Evolutionary conservation across 2,329 filamentous ascomycete genomes (phyloP), one percentile per base, ranked within the genome.

Genomic region (Cercospora canescens): DNA sequence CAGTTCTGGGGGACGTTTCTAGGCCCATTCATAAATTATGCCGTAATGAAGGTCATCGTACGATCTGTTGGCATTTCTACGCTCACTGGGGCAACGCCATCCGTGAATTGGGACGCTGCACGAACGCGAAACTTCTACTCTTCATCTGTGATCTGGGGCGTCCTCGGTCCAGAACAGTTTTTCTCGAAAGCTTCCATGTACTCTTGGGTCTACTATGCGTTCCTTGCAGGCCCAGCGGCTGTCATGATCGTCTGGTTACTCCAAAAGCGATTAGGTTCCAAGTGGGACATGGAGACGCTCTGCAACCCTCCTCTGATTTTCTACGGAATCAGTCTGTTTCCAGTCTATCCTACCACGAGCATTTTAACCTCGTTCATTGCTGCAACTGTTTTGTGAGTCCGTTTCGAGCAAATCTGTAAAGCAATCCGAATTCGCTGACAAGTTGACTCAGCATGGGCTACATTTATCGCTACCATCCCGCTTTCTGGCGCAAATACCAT

Each of bases 1-100:
- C 77, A 79, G 57, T 65, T 78, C 0, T 78, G 75, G 52, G 76
- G 76, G n/a, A 79, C 77, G 60, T 75, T 28, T 14, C 18, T 70
- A 4, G 63, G 61, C 9, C 66, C 68, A 21, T 64, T 70, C 57
- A 56, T 70, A 30, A 70, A 70, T 24, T 57, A 60, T 24, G 64
- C 39, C 30, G 34, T 67, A 0, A 84, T 84, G 82, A 71, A 72
- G 21, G 21, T 55, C 45, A 78, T 77, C 8, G 74, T 77, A 0
- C 67, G 78, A 26, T 78, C 81, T 5, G 60, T 83, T 9, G 72
- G 77, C 18, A 76, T 81, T 30, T 79, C 81, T 0, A 72, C 78
- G 5, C 62, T 70, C 21, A 70, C 45, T 8, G 68, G 68, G 2
- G 45, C 45, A 37, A 55, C 62, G 4, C 34, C 56, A 6, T 59